These are phyloP conservation scores for Evernia prunastri DNA, from an alignment of 495 filamentous ascomycete species.

Conservation along the genomic window DNA sequence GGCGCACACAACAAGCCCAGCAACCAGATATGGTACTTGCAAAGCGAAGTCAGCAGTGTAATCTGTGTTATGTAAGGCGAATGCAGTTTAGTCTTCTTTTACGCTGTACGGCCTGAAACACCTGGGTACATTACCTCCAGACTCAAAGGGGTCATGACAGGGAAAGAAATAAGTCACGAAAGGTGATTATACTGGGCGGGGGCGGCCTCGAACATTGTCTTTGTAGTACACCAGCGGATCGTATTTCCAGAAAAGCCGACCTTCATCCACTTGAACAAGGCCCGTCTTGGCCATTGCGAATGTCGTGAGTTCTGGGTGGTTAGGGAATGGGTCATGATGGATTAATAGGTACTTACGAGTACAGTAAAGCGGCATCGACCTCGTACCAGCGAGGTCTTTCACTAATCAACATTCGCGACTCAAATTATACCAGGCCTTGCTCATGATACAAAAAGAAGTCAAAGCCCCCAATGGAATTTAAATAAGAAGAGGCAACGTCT, in stretches of 20 bases:
- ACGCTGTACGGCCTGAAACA: constrained; percentile 12
- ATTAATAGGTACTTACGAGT: too few species aligned
- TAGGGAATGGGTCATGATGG: too few species aligned
- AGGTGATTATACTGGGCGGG: not conserved
- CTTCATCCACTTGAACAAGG: not conserved
- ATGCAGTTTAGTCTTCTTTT: not conserved
- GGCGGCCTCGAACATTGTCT: not conserved
- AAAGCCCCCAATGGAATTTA: too few species aligned
- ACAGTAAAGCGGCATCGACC: too few species aligned
- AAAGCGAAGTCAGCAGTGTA: constrained; percentile 10
- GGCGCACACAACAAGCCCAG: constrained; percentile 12
- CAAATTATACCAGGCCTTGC: too few species aligned
- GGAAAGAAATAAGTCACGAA: not conserved
- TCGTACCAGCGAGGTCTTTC: too few species aligned
- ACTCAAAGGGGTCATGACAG: not conserved
- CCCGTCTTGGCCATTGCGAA: not conserved
- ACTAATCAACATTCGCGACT: too few species aligned
- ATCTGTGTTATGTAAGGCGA: not conserved
- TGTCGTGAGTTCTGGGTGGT: too few species aligned
- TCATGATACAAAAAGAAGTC: too few species aligned
- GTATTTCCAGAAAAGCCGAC: constrained; percentile 2
- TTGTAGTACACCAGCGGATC: not conserved
- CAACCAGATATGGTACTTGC: not conserved
- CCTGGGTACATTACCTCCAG: not conserved
- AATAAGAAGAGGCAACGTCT: too few species aligned